Evolutionary conservation across 1,139 yeast species (phyloP).

Genomic region (Hemisphaericaspora subhashii): DNA sequence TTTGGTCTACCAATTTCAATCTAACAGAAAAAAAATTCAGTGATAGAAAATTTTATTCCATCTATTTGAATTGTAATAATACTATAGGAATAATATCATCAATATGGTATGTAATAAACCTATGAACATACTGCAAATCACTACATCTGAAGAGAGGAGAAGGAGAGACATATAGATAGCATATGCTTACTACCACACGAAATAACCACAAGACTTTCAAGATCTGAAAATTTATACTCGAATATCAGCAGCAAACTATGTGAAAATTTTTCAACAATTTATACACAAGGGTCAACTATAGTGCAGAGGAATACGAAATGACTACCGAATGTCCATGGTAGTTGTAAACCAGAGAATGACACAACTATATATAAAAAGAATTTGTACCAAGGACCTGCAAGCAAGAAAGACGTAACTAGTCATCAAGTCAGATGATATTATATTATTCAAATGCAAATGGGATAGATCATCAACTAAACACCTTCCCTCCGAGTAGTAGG

Average conservation of each 20-base stretch:
- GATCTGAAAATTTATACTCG: background rate
- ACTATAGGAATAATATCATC: background rate
- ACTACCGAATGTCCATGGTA: no score
- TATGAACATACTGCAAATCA: background rate
- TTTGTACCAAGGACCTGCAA: no score
- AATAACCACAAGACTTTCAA: no score
- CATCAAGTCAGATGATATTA: no score
- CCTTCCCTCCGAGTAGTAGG: background rate
- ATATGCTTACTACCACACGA: no score
- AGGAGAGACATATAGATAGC: no score
- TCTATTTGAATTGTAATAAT: background rate
- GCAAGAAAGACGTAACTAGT: no score
- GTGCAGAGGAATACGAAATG: no score
- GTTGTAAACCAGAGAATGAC: no score
- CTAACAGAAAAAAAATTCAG: background rate
- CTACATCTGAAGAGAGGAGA: background rate
- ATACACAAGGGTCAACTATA: background rate
- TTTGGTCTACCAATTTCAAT: no score
- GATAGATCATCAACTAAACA: no score
- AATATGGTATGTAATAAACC: background rate
- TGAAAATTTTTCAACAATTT: background rate
- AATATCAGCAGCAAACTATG: background rate
- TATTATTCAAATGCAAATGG: background rate
- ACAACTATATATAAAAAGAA: background rate
- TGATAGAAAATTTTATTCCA: background rate